phyloP scores from a whole-genome alignment of 768 basidiomycete genomes.

The Chiua virens region DNA sequence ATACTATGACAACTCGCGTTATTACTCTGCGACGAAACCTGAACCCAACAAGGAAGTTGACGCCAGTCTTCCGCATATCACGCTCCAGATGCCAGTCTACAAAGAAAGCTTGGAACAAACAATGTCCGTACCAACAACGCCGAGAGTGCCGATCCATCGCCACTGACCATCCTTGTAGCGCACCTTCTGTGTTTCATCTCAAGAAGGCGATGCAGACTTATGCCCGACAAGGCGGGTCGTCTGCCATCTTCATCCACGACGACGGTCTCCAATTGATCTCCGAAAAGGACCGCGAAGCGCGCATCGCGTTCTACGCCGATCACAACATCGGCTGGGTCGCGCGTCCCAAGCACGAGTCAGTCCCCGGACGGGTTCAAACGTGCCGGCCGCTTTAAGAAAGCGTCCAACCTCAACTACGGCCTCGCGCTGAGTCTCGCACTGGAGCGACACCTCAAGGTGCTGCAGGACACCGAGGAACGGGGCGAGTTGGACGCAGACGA shows the following conservation, averaged over 20 bases:
- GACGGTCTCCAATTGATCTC: slow-evolving; percentile 56
- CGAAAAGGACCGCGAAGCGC: slow-evolving; percentile 45
- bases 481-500: slow-evolving; percentile 37
- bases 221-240: slow-evolving; percentile 62
- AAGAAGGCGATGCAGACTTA: slow-evolving; percentile 65
- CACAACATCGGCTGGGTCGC: slow-evolving; percentile 64
- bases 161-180: slow-evolving; percentile 32
- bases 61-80: slow-evolving; percentile 66
- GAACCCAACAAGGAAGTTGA: slow-evolving; percentile 63
- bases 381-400: slow-evolving; percentile 90
- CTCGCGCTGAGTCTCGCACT: slow-evolving; percentile 41
- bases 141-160: background rate
- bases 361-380: slow-evolving; percentile 32
- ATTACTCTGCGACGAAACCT: slow-evolving; percentile 72
- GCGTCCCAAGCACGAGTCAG: slow-evolving; percentile 45
- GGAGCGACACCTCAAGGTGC: slow-evolving; percentile 34
- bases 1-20: slow-evolving; percentile 80
- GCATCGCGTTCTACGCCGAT: slow-evolving; percentile 53
- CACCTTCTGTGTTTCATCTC: slow-evolving; percentile 67
- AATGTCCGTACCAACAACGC: slow-evolving; percentile 53
- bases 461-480: slow-evolving; percentile 46
- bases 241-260: slow-evolving; percentile 59
- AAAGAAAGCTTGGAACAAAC: slow-evolving; percentile 82
- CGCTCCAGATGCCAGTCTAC: slow-evolving; percentile 85
- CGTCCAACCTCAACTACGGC: slow-evolving; percentile 88